Conservation (phyloP, 495 filamentous ascomycete genomes). For the Penicillium samsonianum region DNA sequence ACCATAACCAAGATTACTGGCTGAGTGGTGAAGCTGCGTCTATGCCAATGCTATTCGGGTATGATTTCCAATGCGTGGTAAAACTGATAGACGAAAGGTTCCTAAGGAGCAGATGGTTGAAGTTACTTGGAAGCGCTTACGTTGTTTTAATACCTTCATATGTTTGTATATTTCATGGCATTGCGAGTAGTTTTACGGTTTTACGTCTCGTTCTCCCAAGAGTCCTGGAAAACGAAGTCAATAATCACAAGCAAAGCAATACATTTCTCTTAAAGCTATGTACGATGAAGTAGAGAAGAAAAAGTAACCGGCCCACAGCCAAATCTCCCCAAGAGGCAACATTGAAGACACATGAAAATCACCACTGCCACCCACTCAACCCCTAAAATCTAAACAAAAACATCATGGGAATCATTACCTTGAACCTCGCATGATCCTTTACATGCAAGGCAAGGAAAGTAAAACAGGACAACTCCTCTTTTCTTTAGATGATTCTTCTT, state of each 20-base stretch:
- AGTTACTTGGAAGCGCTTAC: too few relatives aligned
- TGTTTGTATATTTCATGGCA: background rate
- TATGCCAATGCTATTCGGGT: background rate
- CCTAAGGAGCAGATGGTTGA: too few relatives aligned
- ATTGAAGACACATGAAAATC: conserved; percentile 5
- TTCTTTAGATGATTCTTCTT: conserved; percentile 1
- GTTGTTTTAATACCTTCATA: too few relatives aligned
- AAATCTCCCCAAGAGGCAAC: conserved; percentile 10
- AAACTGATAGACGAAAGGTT: too few relatives aligned
- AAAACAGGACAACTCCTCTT: conserved; percentile 2
- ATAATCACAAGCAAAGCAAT: conserved; percentile 11
- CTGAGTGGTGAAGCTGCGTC: background rate
- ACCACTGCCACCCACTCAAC: background rate
- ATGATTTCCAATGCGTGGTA: too few relatives aligned
- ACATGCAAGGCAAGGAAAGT: background rate
- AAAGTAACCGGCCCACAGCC: background rate
- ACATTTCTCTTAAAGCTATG: conserved; percentile 18
- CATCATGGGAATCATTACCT: conserved; percentile 17
- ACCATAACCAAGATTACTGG: too few relatives aligned
- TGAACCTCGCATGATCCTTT: conserved; percentile 5
- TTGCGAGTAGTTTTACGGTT: background rate
- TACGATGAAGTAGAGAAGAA: conserved; percentile 12
- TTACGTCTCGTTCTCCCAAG: background rate
- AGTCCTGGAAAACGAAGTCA: background rate
- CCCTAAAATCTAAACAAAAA: conserved; percentile 19